A percentile compares a stretch with the other conserved stretches of the same genome.
Conservation (phyloP, 2,329 filamentous ascomycete genomes). For the Hortaea werneckii region DNA sequence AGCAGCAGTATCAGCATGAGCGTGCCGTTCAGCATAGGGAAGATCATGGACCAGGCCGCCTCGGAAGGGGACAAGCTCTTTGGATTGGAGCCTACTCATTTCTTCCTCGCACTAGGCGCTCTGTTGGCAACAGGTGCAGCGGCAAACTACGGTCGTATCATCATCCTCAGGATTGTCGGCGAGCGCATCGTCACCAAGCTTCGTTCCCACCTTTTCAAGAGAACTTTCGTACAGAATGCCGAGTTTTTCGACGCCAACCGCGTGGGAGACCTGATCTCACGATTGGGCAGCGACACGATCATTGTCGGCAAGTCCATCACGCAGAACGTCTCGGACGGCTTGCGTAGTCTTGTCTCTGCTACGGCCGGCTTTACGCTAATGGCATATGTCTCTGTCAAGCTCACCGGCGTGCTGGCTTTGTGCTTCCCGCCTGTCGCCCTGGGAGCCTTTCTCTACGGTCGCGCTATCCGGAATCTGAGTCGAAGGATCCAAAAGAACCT, state of each 20-base stretch:
- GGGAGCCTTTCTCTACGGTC: conserved; percentile 83
- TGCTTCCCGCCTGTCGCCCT: conserved; percentile 87
- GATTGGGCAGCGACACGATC: conserved; percentile 89
- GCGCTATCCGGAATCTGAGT: conserved; percentile 78
- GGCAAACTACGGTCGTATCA: conserved; percentile 88
- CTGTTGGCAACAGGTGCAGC: conserved; percentile 74
- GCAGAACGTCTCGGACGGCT: conserved; percentile 92
- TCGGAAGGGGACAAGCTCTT: conserved; percentile 64
- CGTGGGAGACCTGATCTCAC: conserved; percentile 90
- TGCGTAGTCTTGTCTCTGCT: conserved; percentile 82
- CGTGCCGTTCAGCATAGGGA: conserved; percentile 91
- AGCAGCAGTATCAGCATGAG: conserved; percentile 93
- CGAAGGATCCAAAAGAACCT: conserved; percentile 89
- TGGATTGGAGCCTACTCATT: conserved; percentile 73
- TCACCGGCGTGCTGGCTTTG: conserved; percentile 75
- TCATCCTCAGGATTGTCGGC: conserved; percentile 85
- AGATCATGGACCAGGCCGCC: conserved; percentile 85
- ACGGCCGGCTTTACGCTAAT: conserved; percentile 83
- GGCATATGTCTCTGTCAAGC: conserved; percentile 86
- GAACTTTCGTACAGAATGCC: conserved; percentile 92
- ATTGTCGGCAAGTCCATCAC: conserved; percentile 98
- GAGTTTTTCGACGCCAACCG: conserved; percentile 98
- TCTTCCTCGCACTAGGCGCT: conserved; percentile 67
- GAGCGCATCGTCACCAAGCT: conserved; percentile 88
- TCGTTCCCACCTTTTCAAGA: conserved; percentile 78